Conservation (phyloP, 306 rosid genomes). For the Leucaena leucocephala region DNA sequence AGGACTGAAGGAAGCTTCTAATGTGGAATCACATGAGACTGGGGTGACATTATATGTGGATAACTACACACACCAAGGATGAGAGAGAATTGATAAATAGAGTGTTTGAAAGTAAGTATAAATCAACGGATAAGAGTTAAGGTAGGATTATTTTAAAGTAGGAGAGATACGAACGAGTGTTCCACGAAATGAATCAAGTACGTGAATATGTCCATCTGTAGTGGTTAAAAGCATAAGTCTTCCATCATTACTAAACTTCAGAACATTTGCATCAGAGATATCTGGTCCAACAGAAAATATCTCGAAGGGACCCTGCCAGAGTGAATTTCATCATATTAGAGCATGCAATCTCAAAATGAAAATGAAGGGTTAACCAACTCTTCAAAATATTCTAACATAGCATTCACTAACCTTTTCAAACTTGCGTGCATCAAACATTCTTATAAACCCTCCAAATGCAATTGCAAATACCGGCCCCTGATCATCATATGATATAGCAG, state of each 20-base stretch:
- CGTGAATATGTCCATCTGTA: constrained; percentile 82
- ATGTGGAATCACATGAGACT: constrained; percentile 73
- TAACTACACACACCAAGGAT: constrained; percentile 50
- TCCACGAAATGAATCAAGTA: constrained; percentile 93
- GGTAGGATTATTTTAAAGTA: constrained; percentile 14
- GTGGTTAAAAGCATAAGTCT: constrained; percentile 90
- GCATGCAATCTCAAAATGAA: constrained; percentile 24
- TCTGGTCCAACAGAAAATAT: constrained; percentile 92
- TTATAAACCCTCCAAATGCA: constrained; percentile 87
- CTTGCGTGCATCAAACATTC: constrained; percentile 91
- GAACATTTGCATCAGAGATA: constrained; percentile 88
- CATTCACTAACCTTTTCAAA: constrained; percentile 75
- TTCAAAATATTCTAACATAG: constrained; percentile 16
- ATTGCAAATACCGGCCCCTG: constrained; percentile 90
- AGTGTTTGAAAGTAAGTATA: constrained; percentile 30
- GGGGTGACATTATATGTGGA: constrained; percentile 78
- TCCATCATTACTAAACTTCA: constrained; percentile 94
- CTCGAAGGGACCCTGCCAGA: constrained; percentile 84
- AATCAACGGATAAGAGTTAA: constrained; percentile 23
- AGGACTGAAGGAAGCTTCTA: constrained; percentile 97
- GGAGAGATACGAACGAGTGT: constrained; percentile 67
- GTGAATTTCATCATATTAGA: constrained; percentile 39
- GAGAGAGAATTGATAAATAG: constrained; percentile 17
- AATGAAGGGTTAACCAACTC: constrained; percentile 3
- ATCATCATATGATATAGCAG: constrained; percentile 89